phyloP scores from a whole-genome alignment of 768 basidiomycete genomes.

The Pulveroboletus sp. region DNA sequence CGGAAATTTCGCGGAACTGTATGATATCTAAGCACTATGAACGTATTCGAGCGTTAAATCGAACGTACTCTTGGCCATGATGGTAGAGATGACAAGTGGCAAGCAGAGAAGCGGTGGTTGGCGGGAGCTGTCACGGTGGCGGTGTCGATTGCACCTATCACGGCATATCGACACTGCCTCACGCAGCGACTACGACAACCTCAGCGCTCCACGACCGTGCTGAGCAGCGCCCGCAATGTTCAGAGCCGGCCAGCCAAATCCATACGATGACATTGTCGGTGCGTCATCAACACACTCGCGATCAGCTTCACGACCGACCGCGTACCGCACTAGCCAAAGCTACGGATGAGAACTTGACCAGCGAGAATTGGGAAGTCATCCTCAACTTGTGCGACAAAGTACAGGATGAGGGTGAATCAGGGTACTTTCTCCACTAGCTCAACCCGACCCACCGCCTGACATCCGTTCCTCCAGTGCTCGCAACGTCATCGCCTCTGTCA shows the following conservation, averaged over 20 bases:
- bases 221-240: constrained; percentile 50
- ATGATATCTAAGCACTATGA: not conserved
- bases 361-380: constrained; percentile 95
- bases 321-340: constrained; percentile 65
- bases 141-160: constrained; percentile 11
- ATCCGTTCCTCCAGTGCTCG: constrained; percentile 61
- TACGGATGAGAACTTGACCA: constrained; percentile 94
- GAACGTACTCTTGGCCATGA: constrained; percentile 52
- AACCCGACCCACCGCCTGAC: constrained; percentile 14
- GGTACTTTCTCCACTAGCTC: constrained; percentile 45
- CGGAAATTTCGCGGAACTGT: constrained; percentile 95
- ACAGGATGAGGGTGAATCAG: constrained; percentile 77
- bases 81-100: constrained; percentile 10
- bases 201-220: constrained; percentile 4
- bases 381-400: constrained; percentile 97
- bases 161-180: constrained; percentile 29
- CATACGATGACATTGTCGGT: constrained; percentile 94
- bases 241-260: constrained; percentile 58
- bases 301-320: constrained; percentile 5
- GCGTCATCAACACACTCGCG: constrained; percentile 32
- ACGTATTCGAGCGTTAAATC: not conserved
- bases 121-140: not conserved
- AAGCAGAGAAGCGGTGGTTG: not conserved
- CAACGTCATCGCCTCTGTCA: constrained; percentile 74
- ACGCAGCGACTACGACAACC: constrained; percentile 27